phyloP scores from a whole-genome alignment of 2,329 filamentous ascomycete species.

The Plectosphaerella sp. region DNA sequence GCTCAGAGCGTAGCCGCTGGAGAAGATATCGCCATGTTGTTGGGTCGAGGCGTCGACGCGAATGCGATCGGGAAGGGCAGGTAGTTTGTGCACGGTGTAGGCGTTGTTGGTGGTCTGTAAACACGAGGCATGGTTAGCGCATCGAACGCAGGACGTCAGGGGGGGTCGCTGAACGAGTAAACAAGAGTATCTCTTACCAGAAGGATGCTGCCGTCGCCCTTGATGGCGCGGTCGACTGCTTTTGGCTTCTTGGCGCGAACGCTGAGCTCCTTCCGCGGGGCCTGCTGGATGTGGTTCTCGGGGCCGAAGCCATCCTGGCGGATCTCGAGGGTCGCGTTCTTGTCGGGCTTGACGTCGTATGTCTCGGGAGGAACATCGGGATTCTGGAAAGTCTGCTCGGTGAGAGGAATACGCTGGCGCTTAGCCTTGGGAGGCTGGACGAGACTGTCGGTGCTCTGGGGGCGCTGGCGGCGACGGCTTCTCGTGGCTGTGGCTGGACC shows the following conservation, averaged over 20 bases:
- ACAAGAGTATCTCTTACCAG: constrained; percentile 45
- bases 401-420: constrained; percentile 54
- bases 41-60: constrained; percentile 57
- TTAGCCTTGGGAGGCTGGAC: constrained; percentile 59
- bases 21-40: constrained; percentile 63
- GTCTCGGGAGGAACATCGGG: constrained; percentile 48
- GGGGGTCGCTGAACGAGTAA: background rate
- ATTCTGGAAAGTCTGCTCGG: constrained; percentile 52
- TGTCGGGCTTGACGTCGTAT: constrained; percentile 52
- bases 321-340: constrained; percentile 36
- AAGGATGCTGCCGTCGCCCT: constrained; percentile 63
- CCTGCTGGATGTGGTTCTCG: constrained; percentile 32
- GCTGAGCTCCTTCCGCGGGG: constrained; percentile 48
- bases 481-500: constrained; percentile 53
- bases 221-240: constrained; percentile 56
- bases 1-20: constrained; percentile 70
- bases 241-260: constrained; percentile 60
- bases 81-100: constrained; percentile 81
- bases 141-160: background rate
- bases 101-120: constrained; percentile 74
- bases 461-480: constrained; percentile 58
- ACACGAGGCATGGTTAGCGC: constrained; percentile 5
- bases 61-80: constrained; percentile 74
- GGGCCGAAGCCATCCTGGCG: constrained; percentile 43
- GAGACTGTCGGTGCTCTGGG: constrained; percentile 49